These are phyloP conservation scores for Mikania micrantha DNA, from an alignment of 129 eudicot species.

Conservation along the genomic window DNA sequence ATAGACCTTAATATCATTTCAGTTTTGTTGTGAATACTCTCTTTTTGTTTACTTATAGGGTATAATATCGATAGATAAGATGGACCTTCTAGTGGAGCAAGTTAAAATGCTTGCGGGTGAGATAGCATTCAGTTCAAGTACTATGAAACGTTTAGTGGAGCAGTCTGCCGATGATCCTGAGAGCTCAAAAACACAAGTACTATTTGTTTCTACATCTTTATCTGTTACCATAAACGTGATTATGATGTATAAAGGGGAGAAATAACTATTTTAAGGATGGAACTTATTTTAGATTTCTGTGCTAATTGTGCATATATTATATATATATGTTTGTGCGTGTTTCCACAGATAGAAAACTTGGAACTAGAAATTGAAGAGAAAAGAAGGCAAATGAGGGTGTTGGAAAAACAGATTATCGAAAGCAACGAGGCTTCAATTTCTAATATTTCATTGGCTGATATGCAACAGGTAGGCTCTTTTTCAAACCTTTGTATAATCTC, in stretches of 20 bases:
- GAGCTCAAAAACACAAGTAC: conserved; percentile 58
- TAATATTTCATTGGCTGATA: conserved; percentile 72
- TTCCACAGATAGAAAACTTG: conserved; percentile 62
- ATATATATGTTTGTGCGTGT: too few species aligned
- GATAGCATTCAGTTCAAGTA: conserved; percentile 54
- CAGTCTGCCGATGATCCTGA: conserved; percentile 68
- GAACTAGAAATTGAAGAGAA: conserved; percentile 85
- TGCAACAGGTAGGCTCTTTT: conserved; percentile 72
- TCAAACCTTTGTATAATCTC: background rate
- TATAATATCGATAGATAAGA: conserved; percentile 47
- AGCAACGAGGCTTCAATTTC: conserved; percentile 76
- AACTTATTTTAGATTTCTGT: background rate
- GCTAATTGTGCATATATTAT: background rate
- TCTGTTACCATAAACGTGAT: background rate
- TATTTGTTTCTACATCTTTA: conserved; percentile 1
- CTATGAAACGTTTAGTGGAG: conserved; percentile 50
- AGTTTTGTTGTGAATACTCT: background rate
- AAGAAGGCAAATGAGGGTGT: conserved; percentile 70
- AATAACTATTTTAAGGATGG: background rate
- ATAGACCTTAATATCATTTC: background rate
- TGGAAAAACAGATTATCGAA: conserved; percentile 77
- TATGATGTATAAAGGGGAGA: background rate
- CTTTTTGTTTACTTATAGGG: conserved; percentile 32
- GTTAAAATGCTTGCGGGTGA: conserved; percentile 67
- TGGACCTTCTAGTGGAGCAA: conserved; percentile 56